Evolutionary conservation across 78 protist species (phyloP).

Genomic region (Pirum gemmata): DNA sequence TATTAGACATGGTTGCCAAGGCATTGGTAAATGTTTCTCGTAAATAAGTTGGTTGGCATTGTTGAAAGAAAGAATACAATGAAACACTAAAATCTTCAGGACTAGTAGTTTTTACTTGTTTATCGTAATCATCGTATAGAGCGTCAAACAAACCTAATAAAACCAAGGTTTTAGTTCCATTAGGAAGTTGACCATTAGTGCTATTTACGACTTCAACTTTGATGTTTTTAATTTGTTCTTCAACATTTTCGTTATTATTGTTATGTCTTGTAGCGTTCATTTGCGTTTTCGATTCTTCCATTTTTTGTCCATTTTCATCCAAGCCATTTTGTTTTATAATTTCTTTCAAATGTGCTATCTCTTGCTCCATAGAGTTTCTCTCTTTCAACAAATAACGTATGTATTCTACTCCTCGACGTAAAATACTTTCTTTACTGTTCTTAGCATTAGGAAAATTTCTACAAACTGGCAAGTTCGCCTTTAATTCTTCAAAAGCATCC

Average conservation of each 20-base stretch:
- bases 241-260: neutral
- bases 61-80: neutral
- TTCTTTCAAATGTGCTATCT: slow-evolving; percentile 21
- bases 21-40: neutral
- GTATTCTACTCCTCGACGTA: slow-evolving; percentile 30
- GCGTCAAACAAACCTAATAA: slow-evolving; percentile 36
- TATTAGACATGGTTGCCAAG: neutral
- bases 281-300: neutral
- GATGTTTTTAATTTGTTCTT: neutral
- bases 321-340: neutral
- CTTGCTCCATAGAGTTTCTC: slow-evolving; percentile 22
- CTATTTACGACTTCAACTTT: no score
- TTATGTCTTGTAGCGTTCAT: neutral
- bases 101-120: neutral
- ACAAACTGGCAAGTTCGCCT: slow-evolving; percentile 21
- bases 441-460: slow-evolving; percentile 31
- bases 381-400: slow-evolving; percentile 28
- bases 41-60: neutral
- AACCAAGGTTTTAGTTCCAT: neutral
- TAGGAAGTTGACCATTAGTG: no score
- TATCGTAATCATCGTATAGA: slow-evolving; percentile 15
- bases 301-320: neutral
- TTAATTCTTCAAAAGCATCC: slow-evolving; percentile 46
- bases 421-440: slow-evolving; percentile 8
- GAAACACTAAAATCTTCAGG: slow-evolving; percentile 24